Evolutionary conservation across 192 early-diverging fungal genomes (phyloP), one percentile per base, ranked within the genome.

Genomic region (Entophlyctis luteolus): DNA sequence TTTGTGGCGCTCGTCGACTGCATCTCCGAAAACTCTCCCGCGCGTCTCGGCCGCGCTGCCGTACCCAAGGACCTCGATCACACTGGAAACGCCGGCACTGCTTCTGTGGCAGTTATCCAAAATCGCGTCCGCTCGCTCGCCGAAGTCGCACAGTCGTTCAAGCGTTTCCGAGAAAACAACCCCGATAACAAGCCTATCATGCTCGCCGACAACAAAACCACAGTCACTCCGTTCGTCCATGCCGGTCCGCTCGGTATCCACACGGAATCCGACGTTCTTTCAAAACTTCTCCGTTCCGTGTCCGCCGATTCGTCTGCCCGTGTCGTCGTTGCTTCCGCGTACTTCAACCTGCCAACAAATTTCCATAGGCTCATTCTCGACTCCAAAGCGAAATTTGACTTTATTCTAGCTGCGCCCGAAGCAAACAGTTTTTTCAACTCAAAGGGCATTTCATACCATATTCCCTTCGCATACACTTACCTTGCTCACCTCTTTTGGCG

Each of bases 381-480:
- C 37, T 85, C 95, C 38, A 56, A 89, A 10, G 74, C 67, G 3
- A 86, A 87, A 8, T 71, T 79, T 72, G 75, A 81, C 12, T 78
- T 99, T 23, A 67, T 95, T 20, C 87, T 90, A 6, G 90, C 94
- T 1, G 88, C 94, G 38, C 95, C 95, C 0, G 83, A 94, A 81
- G 92, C 95, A 20, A 99, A 99, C 72, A 92, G 96, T 39, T 99
- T 98, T 63, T 95, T 80, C 70, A 80, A 81, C 23, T 92, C 92
- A 1, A 79, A 77, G 55, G 96, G 95, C 2, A 82, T 98, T 0
- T 94, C 93, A 1, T 79, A 84, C 47, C 91, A 90, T 70, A 79
- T 99, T 22, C 96, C 96, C 0, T 84, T 85, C 25, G 93, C 93
- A 33, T 99, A 99, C 76, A 93, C 93, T 18, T 79, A 87, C 53